Conservation (phyloP, 2,329 filamentous ascomycete species). For the Sporothrix humicola region DNA sequence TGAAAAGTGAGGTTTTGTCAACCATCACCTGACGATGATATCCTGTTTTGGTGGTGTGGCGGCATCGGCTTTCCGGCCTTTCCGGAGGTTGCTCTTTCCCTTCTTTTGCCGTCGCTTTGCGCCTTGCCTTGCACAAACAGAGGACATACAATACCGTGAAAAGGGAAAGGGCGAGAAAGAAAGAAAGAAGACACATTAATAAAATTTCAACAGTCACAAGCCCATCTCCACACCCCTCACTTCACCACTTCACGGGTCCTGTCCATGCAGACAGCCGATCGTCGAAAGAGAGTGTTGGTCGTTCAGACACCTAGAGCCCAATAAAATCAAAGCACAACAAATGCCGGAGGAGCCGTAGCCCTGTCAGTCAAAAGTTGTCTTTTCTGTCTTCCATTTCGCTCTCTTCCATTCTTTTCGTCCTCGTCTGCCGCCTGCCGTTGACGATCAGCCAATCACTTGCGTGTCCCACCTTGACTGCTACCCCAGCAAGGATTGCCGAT, state of each 20-base stretch:
- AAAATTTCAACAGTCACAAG: constrained; percentile 21
- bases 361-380: not conserved
- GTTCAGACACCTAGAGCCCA: not conserved
- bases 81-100: not conserved
- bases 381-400: not conserved
- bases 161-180: not conserved
- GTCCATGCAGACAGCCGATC: not conserved
- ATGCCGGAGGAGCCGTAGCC: constrained; percentile 21
- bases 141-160: not conserved
- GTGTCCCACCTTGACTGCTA: not conserved
- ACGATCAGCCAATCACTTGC: not conserved
- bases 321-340: constrained; percentile 23
- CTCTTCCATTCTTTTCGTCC: not conserved
- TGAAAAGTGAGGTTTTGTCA: not conserved
- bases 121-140: not conserved
- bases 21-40: constrained; percentile 20
- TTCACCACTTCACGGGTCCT: not conserved
- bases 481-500: constrained; percentile 11
- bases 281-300: too few species aligned
- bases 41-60: constrained; percentile 5
- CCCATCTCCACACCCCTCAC: not conserved
- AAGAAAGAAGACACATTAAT: not conserved
- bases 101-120: not conserved
- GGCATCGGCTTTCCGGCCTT: constrained; percentile 12
- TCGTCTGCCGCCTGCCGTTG: not conserved